Evolutionary conservation across 306 rosid genomes (phyloP).

Genomic region (Vigna trinervia): DNA sequence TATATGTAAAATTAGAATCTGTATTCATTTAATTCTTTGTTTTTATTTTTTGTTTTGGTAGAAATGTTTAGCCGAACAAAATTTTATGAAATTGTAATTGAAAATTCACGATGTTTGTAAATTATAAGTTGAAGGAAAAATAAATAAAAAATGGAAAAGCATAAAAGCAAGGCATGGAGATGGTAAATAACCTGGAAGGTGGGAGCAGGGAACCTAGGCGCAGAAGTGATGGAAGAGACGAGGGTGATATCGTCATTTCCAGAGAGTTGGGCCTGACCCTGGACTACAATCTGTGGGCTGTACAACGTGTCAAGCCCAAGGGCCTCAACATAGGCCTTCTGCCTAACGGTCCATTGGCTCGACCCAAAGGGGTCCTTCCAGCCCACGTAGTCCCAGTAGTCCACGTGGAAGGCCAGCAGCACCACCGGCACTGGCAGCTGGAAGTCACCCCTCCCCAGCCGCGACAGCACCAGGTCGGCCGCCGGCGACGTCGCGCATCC

Average conservation of each 20-base stretch:
- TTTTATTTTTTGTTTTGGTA: too few relatives aligned
- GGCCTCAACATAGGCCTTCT: constrained; percentile 77
- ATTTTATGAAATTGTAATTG: too few relatives aligned
- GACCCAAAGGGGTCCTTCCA: constrained; percentile 96
- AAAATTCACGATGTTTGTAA: too few relatives aligned
- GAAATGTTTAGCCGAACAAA: too few relatives aligned
- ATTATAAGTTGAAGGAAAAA: background rate
- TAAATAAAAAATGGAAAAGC: background rate
- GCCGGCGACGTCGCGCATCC: constrained; percentile 81
- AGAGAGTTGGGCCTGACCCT: constrained; percentile 69
- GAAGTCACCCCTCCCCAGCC: constrained; percentile 92
- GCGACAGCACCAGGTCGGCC: constrained; percentile 76
- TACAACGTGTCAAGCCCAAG: constrained; percentile 74
- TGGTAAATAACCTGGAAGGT: constrained; percentile 60
- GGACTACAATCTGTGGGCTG: constrained; percentile 84
- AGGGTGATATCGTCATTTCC: constrained; percentile 73
- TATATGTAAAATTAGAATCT: too few relatives aligned
- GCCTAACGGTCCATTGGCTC: constrained; percentile 84
- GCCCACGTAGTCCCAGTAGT: constrained; percentile 93
- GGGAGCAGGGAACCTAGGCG: constrained; percentile 71
- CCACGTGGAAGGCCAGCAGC: constrained; percentile 80
- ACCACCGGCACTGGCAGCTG: constrained; percentile 65
- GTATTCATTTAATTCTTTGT: too few relatives aligned
- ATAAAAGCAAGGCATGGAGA: background rate
- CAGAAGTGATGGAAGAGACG: constrained; percentile 52